Percentiles rank a stretch among this genome's conserved stretches.
phyloP scores from a whole-genome alignment of 2,329 filamentous ascomycete genomes.

The Sporothrix sp. region DNA sequence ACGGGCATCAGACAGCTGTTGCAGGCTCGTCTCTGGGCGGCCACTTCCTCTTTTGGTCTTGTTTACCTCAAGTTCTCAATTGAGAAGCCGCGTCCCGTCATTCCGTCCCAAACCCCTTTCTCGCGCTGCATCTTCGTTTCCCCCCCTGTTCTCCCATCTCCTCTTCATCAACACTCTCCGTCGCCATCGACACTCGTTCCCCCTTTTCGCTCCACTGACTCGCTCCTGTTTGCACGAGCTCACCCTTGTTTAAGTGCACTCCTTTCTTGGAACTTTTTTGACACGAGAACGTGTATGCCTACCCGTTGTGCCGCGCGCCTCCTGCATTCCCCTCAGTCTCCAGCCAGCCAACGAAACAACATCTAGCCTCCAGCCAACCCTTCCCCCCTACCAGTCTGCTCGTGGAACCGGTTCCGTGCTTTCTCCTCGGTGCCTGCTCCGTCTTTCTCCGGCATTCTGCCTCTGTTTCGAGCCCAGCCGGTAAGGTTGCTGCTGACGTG shows the following conservation, averaged over 20 bases:
- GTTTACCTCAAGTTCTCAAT: not conserved
- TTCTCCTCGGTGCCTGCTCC: not conserved
- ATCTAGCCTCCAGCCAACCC: not conserved
- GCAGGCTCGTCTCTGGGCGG: no score
- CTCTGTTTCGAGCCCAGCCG: not conserved
- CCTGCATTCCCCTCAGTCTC: not conserved
- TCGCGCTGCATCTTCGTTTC: not conserved
- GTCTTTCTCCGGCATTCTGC: not conserved
- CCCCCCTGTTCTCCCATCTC: not conserved
- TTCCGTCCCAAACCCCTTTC: not conserved
- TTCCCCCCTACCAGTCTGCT: not conserved
- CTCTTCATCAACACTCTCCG: not conserved
- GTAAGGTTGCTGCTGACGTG: constrained; percentile 3
- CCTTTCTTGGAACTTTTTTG: constrained; percentile 20
- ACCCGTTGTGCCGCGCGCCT: constrained; percentile 5
- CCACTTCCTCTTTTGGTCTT: no score
- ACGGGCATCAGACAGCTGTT: no score
- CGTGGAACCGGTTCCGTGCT: not conserved
- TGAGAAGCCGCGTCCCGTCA: not conserved
- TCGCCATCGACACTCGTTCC: not conserved
- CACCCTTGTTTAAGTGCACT: constrained; percentile 7
- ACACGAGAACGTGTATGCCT: constrained; percentile 16
- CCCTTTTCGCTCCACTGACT: not conserved
- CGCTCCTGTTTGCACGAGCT: constrained; percentile 1
- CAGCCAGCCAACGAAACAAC: constrained; percentile 4